Percentiles rank a stretch among this genome's conserved stretches.
phyloP scores from a whole-genome alignment of 176 grass and related monocot species.

The Aechmea fasciata region DNA sequence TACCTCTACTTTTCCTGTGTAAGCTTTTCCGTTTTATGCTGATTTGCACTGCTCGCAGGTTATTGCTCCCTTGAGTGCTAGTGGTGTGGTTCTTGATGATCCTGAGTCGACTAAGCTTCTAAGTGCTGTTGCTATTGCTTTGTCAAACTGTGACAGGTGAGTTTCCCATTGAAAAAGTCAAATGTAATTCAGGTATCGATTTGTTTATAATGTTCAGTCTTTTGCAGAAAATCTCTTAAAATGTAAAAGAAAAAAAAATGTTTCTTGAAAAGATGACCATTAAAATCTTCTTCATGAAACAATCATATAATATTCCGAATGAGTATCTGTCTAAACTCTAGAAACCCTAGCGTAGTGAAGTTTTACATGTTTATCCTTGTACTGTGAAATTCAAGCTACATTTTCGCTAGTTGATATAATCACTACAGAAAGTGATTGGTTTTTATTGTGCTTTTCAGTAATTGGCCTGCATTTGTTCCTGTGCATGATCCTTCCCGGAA shows the following conservation, averaged over 20 bases:
- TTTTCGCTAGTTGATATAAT: background rate
- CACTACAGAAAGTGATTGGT: constrained; percentile 3
- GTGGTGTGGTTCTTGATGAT: constrained; percentile 84
- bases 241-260: background rate
- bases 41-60: constrained; percentile 39
- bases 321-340: background rate
- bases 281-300: no score
- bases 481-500: constrained; percentile 91
- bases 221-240: background rate
- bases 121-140: constrained; percentile 88
- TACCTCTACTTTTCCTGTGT: background rate
- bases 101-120: constrained; percentile 95
- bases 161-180: constrained; percentile 3
- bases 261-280: no score
- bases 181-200: background rate
- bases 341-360: background rate
- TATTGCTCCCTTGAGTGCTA: constrained; percentile 86
- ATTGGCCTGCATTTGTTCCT: constrained; percentile 93
- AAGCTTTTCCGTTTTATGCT: constrained; percentile 5
- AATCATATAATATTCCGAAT: no score
- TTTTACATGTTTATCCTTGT: background rate
- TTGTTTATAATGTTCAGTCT: background rate
- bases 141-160: constrained; percentile 94
- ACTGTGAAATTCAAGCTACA: background rate
- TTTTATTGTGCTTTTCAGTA: constrained; percentile 44